Percentiles rank a stretch among this genome's conserved stretches.
Evolutionary conservation across 192 early-diverging fungal species (phyloP).

Genomic region (Radiomyces spectabilis): DNA sequence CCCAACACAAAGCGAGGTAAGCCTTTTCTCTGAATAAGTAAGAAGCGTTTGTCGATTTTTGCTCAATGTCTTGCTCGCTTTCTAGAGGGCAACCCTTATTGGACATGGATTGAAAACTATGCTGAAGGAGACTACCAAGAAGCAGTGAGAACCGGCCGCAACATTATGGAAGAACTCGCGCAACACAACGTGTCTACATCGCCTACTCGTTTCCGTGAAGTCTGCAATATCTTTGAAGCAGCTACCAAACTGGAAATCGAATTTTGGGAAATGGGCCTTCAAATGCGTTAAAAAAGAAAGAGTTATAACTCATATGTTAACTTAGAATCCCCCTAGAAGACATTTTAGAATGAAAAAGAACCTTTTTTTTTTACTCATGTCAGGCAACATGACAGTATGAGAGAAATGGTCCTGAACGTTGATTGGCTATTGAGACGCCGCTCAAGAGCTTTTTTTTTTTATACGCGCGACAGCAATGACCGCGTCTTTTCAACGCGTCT

Average conservation of each 20-base stretch:
- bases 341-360: too few species aligned
- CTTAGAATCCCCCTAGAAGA: too few species aligned
- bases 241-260: constrained; percentile 63
- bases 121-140: constrained; percentile 57
- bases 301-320: too few species aligned
- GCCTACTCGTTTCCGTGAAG: constrained; percentile 41
- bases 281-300: constrained; percentile 4
- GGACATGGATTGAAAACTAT: constrained; percentile 75
- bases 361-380: too few species aligned
- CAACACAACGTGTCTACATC: constrained; percentile 42
- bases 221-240: constrained; percentile 62
- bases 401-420: too few species aligned
- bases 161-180: constrained; percentile 46
- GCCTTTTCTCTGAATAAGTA: background rate
- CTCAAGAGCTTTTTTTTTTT: too few species aligned
- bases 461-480: too few species aligned
- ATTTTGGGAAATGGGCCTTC: constrained; percentile 65
- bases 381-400: too few species aligned
- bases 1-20: constrained; percentile 51
- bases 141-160: constrained; percentile 49
- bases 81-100: constrained; percentile 74
- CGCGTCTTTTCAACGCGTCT: too few species aligned
- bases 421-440: too few species aligned
- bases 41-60: background rate
- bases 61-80: too few species aligned